Base-by-base conservation (phyloP, 2,329 filamentous ascomycete genomes). In the Calonectria fujianensis region DNA sequence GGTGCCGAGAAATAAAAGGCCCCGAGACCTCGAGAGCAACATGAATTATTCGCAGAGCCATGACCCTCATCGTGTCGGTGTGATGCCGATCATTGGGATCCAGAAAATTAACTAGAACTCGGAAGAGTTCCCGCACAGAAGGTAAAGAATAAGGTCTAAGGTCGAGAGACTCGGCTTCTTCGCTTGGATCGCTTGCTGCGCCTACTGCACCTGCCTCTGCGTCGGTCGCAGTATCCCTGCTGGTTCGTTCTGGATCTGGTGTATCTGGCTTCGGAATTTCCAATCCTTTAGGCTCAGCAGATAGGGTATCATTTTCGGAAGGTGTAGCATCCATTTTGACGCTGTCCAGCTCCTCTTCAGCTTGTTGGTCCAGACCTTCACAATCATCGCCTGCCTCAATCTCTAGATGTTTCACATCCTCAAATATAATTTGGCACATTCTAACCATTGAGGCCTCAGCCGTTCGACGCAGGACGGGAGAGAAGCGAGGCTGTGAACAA, bases 361-460 rank as follows among this genome's bases (percentile, higher is more conserved):
- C 90, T 80, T 91, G 91, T 79, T 91, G 91, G 71, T 95, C 93
- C 72, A 94, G 85, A 4, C 90, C 90, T 45, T 93, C 91, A 9
- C 91, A 86, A 75, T 94, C 92, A 48, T 93, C 91, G 16, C 92
- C 92, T 29, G 93, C 91, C 82, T 96, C 94, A 61, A 94, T 90
- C 80, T 80, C 95, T 10, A 98, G 88, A 77, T 96, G 93, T 84
- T 98, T 98, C 68, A 99, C 87, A 74, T 97, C 93, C 84, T 96
- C 94, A 83, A 99, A 99, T 81, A 99, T 98, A 78, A 98, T 96
- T 86, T 99, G 97, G 83, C 97, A 98, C 97, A 99, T 99, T 79
- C 95, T 95, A 59, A 98, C 95, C 96, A 99, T 98, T 70, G 96
- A 94, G 82, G 98, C 97, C 85, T 99, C 97, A 2, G 97, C 97